Conservation (phyloP, 371 early-diverging fungal species). For the Furculomyces boomerangus region DNA sequence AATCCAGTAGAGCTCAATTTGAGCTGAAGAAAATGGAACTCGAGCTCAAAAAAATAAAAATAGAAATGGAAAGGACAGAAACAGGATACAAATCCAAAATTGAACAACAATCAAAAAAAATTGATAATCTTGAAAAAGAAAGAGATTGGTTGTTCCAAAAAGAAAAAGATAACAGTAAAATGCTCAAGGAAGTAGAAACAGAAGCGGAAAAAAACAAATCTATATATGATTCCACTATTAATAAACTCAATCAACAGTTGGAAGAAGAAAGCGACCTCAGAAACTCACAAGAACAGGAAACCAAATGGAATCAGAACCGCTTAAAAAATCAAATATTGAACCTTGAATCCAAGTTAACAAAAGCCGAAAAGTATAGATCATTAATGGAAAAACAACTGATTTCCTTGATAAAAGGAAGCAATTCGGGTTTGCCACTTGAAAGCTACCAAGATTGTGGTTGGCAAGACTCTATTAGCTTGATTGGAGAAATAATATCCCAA, state of each 20-base stretch:
- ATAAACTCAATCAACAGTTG: not conserved
- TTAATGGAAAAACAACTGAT: not conserved
- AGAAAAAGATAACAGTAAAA: slow-evolving; percentile 15
- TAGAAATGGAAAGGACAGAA: slow-evolving; percentile 12
- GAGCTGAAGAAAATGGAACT: slow-evolving; percentile 10
- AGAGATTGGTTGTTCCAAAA: slow-evolving; percentile 24
- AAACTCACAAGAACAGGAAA: slow-evolving; percentile 3
- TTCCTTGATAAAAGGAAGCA: not conserved
- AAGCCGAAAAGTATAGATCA: not conserved
- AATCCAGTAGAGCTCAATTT: slow-evolving; percentile 10
- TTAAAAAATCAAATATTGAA: not conserved
- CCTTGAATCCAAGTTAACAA: not conserved
- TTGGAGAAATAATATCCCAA: not conserved
- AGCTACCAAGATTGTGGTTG: not conserved
- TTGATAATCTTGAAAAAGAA: slow-evolving; percentile 27
- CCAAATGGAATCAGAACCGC: not conserved
- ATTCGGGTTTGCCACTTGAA: not conserved
- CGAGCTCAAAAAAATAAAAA: slow-evolving; percentile 13
- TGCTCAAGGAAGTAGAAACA: slow-evolving; percentile 8
- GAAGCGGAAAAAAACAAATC: slow-evolving; percentile 4
- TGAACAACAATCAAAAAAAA: slow-evolving; percentile 6
- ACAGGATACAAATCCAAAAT: slow-evolving; percentile 2
- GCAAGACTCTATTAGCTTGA: not conserved
- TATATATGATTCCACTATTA: slow-evolving; percentile 2
- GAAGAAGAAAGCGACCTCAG: slow-evolving; percentile 5